phyloP scores from a whole-genome alignment of 306 rosid genomes.

The Cicer yamashitae region DNA sequence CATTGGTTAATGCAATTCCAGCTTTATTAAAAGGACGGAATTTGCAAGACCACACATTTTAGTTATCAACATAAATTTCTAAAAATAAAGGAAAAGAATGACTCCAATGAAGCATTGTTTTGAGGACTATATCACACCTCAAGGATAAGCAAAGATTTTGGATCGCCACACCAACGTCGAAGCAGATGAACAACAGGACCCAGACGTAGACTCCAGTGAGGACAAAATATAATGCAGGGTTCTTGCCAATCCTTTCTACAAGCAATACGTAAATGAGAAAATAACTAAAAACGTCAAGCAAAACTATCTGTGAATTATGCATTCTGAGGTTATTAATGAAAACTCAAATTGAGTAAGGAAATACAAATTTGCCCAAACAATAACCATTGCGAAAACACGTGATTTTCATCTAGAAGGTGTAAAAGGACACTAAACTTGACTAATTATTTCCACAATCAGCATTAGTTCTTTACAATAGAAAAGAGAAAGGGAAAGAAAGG shows the following conservation, averaged over 20 bases:
- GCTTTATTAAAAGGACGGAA: constrained; percentile 18
- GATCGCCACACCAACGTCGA: constrained; percentile 76
- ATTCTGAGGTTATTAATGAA: constrained; percentile 12
- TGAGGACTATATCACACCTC: constrained; percentile 58
- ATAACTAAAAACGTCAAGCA: neutral
- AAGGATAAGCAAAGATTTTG: constrained; percentile 78
- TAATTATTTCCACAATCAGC: constrained; percentile 6
- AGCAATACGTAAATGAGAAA: constrained; percentile 43
- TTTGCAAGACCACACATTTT: constrained; percentile 12
- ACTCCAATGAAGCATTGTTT: constrained; percentile 5
- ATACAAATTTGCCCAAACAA: neutral
- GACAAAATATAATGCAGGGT: constrained; percentile 85
- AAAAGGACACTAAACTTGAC: neutral
- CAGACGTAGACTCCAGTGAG: constrained; percentile 87
- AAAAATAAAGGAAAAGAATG: neutral
- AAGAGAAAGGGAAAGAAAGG: constrained; percentile 12
- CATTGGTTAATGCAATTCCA: constrained; percentile 28
- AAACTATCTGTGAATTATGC: constrained; percentile 16
- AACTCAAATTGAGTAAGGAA: constrained; percentile 25
- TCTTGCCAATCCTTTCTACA: constrained; percentile 79
- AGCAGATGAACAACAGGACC: constrained; percentile 90
- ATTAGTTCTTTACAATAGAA: neutral
- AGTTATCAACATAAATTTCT: neutral
- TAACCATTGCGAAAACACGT: neutral
- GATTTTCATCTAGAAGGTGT: constrained; percentile 26